Evolutionary conservation across 139 green algal species (phyloP).

Genomic region (Medakamo hakoo): DNA sequence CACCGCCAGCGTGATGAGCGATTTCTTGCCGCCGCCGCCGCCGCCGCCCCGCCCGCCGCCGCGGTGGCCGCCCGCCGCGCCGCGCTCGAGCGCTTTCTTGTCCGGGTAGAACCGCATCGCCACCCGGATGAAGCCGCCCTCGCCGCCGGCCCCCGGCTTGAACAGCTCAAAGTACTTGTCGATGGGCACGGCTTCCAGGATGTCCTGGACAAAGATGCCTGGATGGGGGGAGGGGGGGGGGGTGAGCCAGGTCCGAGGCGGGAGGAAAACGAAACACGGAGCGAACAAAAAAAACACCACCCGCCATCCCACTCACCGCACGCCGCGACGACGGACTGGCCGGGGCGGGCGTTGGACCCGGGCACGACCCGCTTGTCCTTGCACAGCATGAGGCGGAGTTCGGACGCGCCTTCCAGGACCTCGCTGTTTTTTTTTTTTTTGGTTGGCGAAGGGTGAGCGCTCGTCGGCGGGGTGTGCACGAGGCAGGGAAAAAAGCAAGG

Average conservation of each 20-base stretch:
- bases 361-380: conserved; percentile 42
- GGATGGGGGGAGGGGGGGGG: no score
- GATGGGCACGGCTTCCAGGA: conserved; percentile 75
- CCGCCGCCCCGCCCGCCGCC: no score
- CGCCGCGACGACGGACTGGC: conserved; percentile 56
- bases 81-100: not conserved
- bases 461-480: not conserved
- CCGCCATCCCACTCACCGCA: no score
- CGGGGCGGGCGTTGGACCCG: conserved; percentile 20
- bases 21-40: no score
- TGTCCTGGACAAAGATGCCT: conserved; percentile 81
- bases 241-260: not conserved
- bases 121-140: conserved; percentile 71
- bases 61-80: no score
- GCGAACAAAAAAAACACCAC: not conserved
- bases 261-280: not conserved
- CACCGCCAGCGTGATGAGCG: not conserved
- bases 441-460: not conserved
- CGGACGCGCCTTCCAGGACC: conserved; percentile 51
- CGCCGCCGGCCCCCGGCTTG: conserved; percentile 52
- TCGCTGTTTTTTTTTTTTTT: conserved; percentile 30
- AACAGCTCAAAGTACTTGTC: conserved; percentile 94
- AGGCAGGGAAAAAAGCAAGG: not conserved
- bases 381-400: conserved; percentile 80
- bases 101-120: conserved; percentile 43